phyloP scores from a whole-genome alignment of 257 asterid species.

The Paraleonurus japonicus region DNA sequence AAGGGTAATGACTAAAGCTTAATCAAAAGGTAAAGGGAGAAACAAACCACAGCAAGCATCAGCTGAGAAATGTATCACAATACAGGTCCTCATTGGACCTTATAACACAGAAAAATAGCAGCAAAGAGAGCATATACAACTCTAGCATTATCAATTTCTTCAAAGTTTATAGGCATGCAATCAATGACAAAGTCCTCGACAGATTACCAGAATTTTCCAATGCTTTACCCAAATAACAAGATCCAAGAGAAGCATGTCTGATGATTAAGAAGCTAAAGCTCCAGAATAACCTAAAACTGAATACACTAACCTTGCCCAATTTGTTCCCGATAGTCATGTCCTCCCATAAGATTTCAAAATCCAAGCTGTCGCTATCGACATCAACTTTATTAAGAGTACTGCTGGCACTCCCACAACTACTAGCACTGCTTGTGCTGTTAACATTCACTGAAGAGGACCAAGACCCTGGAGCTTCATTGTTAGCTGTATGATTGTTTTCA shows the following conservation, averaged over 20 bases:
- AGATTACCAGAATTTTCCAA: background rate
- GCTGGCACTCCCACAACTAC: conserved; percentile 84
- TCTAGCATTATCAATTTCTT: background rate
- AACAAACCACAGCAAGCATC: conserved; percentile 15
- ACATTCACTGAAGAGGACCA: conserved; percentile 80
- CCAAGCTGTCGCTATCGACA: conserved; percentile 70
- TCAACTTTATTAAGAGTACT: conserved; percentile 73
- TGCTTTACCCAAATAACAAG: background rate
- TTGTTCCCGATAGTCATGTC: conserved; percentile 93
- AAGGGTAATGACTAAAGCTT: background rate
- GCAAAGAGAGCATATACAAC: conserved; percentile 4
- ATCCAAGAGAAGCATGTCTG: conserved; percentile 8
- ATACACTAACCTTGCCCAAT: conserved; percentile 80
- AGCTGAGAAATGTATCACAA: conserved; percentile 15
- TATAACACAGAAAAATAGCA: conserved; percentile 1
- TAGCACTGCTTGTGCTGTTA: conserved; percentile 87
- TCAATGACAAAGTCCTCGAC: background rate
- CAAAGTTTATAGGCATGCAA: background rate
- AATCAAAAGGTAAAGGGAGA: background rate
- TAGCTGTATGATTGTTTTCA: conserved; percentile 43
- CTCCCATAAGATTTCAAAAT: conserved; percentile 95
- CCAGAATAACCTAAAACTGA: conserved; percentile 11
- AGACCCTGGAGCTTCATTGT: conserved; percentile 77
- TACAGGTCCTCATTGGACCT: conserved; percentile 2
- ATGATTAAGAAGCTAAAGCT: conserved; percentile 15